A percentile compares a stretch with the other conserved stretches of the same genome.
Evolutionary conservation across 768 basidiomycete genomes (phyloP).

Genomic region (Trametes sanguinea): DNA sequence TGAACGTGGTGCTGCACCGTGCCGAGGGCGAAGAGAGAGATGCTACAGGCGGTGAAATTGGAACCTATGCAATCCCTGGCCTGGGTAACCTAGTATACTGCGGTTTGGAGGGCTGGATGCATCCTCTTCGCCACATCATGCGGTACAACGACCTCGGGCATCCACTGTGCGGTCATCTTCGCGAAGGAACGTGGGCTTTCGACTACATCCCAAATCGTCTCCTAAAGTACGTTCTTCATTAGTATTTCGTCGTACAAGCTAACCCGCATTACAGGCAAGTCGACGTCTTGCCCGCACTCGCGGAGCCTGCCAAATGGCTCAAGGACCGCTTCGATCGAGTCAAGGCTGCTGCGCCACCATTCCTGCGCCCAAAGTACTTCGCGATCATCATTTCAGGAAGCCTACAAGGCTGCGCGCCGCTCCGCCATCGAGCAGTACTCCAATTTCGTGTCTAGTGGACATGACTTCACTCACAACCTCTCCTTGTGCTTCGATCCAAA

Average conservation of each 20-base stretch:
- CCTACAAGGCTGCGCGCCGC: constrained; percentile 88
- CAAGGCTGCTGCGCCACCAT: constrained; percentile 71
- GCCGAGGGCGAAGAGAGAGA: constrained; percentile 92
- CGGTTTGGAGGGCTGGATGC: constrained; percentile 98
- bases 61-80: constrained; percentile 80
- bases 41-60: constrained; percentile 77
- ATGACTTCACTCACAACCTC: constrained; percentile 87
- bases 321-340: constrained; percentile 85
- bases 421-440: constrained; percentile 86
- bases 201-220: constrained; percentile 82
- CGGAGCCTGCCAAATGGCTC: constrained; percentile 78
- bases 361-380: constrained; percentile 95
- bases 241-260: constrained; percentile 7
- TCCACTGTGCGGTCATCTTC: constrained; percentile 82
- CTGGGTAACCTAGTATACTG: constrained; percentile 82
- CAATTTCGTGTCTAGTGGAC: constrained; percentile 82
- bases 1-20: constrained; percentile 86
- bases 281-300: constrained; percentile 65
- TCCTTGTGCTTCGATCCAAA: constrained; percentile 84
- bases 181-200: constrained; percentile 89
- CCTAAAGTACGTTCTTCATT: constrained; percentile 54
- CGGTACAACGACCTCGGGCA: constrained; percentile 92
- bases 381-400: constrained; percentile 86
- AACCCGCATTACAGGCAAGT: constrained; percentile 47
- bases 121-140: constrained; percentile 81